Evolutionary conservation across 1,139 yeast species (phyloP).

Genomic region (Scheffersomyces segobiensis): DNA sequence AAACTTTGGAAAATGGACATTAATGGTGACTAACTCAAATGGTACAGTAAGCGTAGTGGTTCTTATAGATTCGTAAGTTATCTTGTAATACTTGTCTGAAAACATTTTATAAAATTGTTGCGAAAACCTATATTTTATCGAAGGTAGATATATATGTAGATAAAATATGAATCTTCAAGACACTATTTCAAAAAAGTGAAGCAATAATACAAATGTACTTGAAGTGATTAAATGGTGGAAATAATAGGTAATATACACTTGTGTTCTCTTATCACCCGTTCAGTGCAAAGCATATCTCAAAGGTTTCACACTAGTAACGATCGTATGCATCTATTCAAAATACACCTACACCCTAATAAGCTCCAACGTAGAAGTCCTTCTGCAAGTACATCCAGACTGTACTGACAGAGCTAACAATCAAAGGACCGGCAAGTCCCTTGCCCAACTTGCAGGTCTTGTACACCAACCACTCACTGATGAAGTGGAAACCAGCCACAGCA

Average conservation of each 20-base stretch:
- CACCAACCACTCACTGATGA: slow-evolving; percentile 77
- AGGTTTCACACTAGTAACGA: neutral
- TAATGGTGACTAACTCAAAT: too few relatives aligned
- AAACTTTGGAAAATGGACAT: too few relatives aligned
- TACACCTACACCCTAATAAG: neutral
- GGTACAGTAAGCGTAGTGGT: too few relatives aligned
- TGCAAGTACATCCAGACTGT: slow-evolving; percentile 62
- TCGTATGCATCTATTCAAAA: neutral
- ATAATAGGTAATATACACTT: too few relatives aligned
- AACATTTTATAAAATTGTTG: neutral
- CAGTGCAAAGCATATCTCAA: neutral
- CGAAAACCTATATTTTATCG: too few relatives aligned
- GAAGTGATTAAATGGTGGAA: neutral
- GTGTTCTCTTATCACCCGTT: neutral
- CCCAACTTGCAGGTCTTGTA: slow-evolving; percentile 81
- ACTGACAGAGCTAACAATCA: slow-evolving; percentile 60
- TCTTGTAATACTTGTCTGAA: too few relatives aligned
- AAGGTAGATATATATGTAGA: too few relatives aligned
- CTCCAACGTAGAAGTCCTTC: slow-evolving; percentile 48
- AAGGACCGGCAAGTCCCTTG: slow-evolving; percentile 87
- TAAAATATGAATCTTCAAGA: neutral
- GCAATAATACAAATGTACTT: too few relatives aligned
- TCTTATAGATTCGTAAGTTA: too few relatives aligned
- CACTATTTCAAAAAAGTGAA: too few relatives aligned
- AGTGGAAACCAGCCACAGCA: slow-evolving; percentile 80